Evolutionary conservation across 805 yeast genomes (phyloP), one percentile per base, ranked within the genome.

Genomic region (Tanozyma kutaoensis): DNA sequence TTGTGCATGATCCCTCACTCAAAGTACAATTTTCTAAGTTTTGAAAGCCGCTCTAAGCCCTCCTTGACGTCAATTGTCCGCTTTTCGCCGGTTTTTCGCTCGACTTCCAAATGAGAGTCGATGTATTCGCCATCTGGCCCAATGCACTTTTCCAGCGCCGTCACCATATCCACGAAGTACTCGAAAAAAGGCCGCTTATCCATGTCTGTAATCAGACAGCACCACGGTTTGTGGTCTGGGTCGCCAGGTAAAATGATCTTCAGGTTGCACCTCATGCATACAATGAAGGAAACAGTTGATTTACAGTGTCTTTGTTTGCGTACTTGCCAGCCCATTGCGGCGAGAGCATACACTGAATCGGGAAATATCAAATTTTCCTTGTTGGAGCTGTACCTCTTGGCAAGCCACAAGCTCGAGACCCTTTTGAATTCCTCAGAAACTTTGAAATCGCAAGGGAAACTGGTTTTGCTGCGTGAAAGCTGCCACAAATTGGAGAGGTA

Each of bases 221-320:
- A 59, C 64, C 64, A 59, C 2, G 28, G 30, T 27, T 55, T 55
- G 35, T 59, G 65, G 24, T 55, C 40, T 8, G 48, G 8, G 23
- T 46, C 36, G 8, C 10, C 20, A 10, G 20, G 9, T 17, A 58
- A 28, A 28, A 53, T 53, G 10, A 52, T 36, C 24, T 61, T 38
- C 24, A 46, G 46, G 35, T 58, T 56, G 33, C 66, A 59, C 30
- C 47, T 48, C 16, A 40, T 27, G 35, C 65, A 58, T n/a, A n/a
- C n/a, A n/a, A n/a, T n/a, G n/a, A n/a, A n/a, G n/a, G n/a, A n/a
- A n/a, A n/a, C n/a, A n/a, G n/a, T n/a, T n/a, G n/a, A n/a, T n/a
- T n/a, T n/a, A n/a, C n/a, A n/a, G n/a, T n/a, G n/a, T n/a, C n/a
- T n/a, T n/a, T n/a, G n/a, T n/a, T n/a, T n/a, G n/a, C n/a, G n/a